These are phyloP conservation scores for Fusarium sp. DNA, from an alignment of 2,329 filamentous ascomycete genomes.

Conservation along the genomic window DNA sequence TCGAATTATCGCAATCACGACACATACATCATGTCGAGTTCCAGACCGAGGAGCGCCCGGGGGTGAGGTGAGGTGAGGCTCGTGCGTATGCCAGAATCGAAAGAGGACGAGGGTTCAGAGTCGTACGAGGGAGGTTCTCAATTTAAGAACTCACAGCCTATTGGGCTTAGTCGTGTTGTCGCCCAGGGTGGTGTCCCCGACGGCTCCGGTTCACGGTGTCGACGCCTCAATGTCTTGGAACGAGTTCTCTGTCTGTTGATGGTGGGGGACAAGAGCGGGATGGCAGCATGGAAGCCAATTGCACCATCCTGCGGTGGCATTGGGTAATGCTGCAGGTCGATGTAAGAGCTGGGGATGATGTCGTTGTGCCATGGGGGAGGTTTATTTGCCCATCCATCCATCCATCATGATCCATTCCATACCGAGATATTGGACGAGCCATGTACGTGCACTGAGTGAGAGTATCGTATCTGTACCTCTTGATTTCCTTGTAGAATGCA, in stretches of 20 bases:
- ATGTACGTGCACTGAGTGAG: neutral
- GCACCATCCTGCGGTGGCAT: slow-evolving; percentile 26
- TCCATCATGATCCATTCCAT: neutral
- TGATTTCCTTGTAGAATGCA: neutral
- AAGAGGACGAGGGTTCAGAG: slow-evolving; percentile 20
- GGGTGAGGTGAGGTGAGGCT: neutral
- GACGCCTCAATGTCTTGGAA: slow-evolving; percentile 9
- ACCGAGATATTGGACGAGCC: neutral
- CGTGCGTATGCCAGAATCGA: slow-evolving; percentile 12
- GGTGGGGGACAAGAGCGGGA: neutral
- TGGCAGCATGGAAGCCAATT: slow-evolving; percentile 19
- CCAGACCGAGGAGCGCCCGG: slow-evolving; percentile 3
- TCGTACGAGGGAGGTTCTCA: slow-evolving; percentile 30
- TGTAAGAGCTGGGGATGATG: slow-evolving; percentile 1
- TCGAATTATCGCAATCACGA: neutral
- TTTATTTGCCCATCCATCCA: neutral
- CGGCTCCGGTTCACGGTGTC: slow-evolving; percentile 9
- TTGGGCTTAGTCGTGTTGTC: neutral
- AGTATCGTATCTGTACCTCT: neutral
- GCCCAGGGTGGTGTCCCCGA: neutral
- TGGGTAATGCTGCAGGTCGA: slow-evolving; percentile 15
- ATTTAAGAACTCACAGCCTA: neutral
- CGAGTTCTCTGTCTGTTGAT: neutral
- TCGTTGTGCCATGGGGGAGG: slow-evolving; percentile 9
- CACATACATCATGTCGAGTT: neutral